Base-by-base conservation (phyloP, 257 asterid species). In the Primulina tabacum region DNA sequence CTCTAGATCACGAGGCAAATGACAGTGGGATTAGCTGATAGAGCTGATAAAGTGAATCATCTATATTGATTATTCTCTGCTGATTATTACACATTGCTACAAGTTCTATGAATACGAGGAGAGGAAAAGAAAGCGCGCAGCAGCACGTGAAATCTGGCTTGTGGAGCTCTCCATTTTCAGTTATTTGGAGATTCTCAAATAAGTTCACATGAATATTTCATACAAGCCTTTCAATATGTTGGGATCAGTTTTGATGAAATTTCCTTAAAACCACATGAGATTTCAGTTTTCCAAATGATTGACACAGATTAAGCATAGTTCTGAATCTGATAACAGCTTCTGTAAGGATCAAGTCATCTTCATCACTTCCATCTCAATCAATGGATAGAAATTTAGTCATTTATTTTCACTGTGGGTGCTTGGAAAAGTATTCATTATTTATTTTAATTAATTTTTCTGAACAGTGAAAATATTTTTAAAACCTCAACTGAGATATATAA, bases 161-260 rank as follows among this genome's bases (percentile, higher is more conserved):
- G 17, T 37, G 10, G 17, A 14, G 38, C 28, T 67, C 20, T 5
- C 43, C 43, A 16, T 50, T 8, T 17, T 33, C 24, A 14, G 60
- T 14, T 4, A 2, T 26, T 17, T 53, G 7, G 32, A 8, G 78
- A 68, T 29, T 68, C 52, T 69, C 65, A 61, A 10, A 11, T 17
- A 62, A n/a, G 60, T 47, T 29, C 28, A 33, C 8, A 53, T 33
- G 74, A 68, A 60, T 28, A 28, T 47, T 7, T 53, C 38, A 11
- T 5, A 17, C 34, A 67, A 29, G 26, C 37, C 63, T 60, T 38
- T 32, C 18, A 18, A n/a, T 12, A n/a, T 32, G 37, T 24, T 14
- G 35, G 67, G 43, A 55, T 52, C 65, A 52, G 37, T 47, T 65
- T 69, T 69, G 64, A 52, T 24, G 20, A 52, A 43, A 9, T 38